Evolutionary conservation across 306 rosid genomes (phyloP).

Genomic region (Spatholobus suberectus): DNA sequence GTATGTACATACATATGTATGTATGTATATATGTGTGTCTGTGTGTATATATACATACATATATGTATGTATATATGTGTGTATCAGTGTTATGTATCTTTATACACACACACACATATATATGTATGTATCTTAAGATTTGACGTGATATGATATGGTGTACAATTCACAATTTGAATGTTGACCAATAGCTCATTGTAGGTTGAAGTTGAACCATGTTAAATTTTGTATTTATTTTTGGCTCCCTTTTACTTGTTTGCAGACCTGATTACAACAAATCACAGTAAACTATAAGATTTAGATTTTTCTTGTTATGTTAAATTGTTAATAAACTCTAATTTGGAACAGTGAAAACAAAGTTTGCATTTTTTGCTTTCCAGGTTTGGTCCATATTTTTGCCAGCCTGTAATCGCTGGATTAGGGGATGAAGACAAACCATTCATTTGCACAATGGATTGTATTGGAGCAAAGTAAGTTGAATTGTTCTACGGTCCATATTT

Average conservation of each 20-base stretch:
- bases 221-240: neutral
- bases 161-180: neutral
- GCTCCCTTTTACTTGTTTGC: slow-evolving; percentile 1
- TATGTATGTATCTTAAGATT: neutral
- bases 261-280: neutral
- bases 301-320: neutral
- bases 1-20: neutral
- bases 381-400: slow-evolving; percentile 96
- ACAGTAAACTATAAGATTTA: neutral
- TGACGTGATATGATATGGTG: neutral
- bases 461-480: slow-evolving; percentile 93
- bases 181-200: neutral
- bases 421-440: slow-evolving; percentile 89
- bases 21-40: too few species aligned
- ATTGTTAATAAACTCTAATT: neutral
- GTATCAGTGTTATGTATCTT: too few species aligned
- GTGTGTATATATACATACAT: too few species aligned
- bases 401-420: slow-evolving; percentile 96
- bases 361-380: slow-evolving; percentile 49
- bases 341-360: slow-evolving; percentile 20
- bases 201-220: neutral
- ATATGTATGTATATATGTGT: neutral
- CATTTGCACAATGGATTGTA: slow-evolving; percentile 95
- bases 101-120: too few species aligned
- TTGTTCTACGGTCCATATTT: slow-evolving; percentile 13